Percentiles rank a stretch among this genome's conserved stretches.
These are phyloP conservation scores for Neurospora hispaniola DNA, from an alignment of 495 filamentous ascomycete species.

Conservation along the genomic window DNA sequence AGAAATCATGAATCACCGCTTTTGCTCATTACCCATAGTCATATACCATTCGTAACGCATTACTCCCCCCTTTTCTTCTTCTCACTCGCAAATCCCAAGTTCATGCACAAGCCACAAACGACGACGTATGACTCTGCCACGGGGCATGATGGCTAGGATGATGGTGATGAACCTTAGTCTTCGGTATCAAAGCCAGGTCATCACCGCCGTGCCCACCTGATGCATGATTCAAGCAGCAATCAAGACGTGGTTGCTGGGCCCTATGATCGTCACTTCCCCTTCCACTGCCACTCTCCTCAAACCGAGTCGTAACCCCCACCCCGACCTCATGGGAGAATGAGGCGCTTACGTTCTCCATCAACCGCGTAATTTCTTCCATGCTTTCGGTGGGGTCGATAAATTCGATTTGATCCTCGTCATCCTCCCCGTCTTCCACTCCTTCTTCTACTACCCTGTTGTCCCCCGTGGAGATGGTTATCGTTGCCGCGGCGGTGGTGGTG, in stretches of 20 bases:
- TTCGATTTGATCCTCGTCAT: constrained; percentile 16
- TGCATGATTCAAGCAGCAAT: neutral
- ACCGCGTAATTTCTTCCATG: constrained; percentile 16
- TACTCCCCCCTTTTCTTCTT: neutral
- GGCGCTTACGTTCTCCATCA: constrained; percentile 31
- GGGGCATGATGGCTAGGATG: neutral
- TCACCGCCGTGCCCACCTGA: neutral
- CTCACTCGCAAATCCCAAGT: neutral
- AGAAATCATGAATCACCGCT: neutral
- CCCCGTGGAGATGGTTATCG: too few species aligned
- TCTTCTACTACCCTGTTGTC: neutral
- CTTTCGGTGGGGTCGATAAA: constrained; percentile 28
- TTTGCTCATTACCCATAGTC: neutral
- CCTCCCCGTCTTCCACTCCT: constrained; percentile 3
- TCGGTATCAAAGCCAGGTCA: constrained; percentile 12
- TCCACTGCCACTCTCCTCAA: constrained; percentile 1
- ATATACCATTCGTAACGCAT: neutral
- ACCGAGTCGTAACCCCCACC: neutral
- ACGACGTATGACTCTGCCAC: neutral
- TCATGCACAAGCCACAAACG: neutral
- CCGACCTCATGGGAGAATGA: constrained; percentile 30
- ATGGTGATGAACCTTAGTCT: constrained; percentile 4
- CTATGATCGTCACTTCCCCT: neutral
- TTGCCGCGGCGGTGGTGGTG: too few species aligned
- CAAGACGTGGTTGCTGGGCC: neutral